A percentile compares a stretch with the other conserved stretches of the same genome.
These are phyloP conservation scores for Asterophora lycoperdoides DNA, from an alignment of 768 basidiomycete genomes.

Conservation along the genomic window DNA sequence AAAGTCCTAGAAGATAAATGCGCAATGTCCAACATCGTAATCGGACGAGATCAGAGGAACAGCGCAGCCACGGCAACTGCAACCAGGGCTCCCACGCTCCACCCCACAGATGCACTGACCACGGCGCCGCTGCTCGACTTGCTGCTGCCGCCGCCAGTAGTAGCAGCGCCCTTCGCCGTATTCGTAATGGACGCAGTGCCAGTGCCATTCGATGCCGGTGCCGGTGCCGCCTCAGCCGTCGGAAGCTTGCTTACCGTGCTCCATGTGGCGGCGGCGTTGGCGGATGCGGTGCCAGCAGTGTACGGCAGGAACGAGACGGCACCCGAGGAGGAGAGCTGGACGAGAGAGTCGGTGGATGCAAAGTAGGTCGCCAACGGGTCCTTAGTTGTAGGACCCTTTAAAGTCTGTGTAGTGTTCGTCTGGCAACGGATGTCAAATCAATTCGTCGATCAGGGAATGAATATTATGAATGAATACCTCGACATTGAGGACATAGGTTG, in stretches of 20 bases:
- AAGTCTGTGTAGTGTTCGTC: conserved; percentile 60
- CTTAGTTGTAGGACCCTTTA: conserved; percentile 57
- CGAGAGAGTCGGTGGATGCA: conserved; percentile 54
- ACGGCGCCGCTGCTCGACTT: conserved; percentile 9
- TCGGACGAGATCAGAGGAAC: conserved; percentile 8
- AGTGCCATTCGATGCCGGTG: conserved; percentile 24
- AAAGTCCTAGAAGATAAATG: conserved; percentile 4
- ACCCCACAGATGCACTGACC: conserved; percentile 5
- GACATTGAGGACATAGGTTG: conserved; percentile 69
- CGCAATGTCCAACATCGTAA: not conserved
- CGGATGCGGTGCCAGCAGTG: conserved; percentile 36
- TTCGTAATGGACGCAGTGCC: conserved; percentile 7
- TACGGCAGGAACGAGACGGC: conserved; percentile 59
- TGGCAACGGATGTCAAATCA: conserved; percentile 18
- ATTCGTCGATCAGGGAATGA: not conserved
- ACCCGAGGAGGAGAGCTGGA: conserved; percentile 65
- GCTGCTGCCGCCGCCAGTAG: conserved; percentile 8
- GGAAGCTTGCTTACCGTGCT: conserved; percentile 40
- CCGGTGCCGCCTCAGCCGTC: conserved; percentile 20
- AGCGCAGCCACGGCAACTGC: conserved; percentile 9
- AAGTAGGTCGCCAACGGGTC: conserved; percentile 61
- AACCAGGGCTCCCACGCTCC: conserved; percentile 10
- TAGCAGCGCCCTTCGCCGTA: conserved; percentile 11
- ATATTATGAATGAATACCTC: conserved; percentile 34
- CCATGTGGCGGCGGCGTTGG: conserved; percentile 49